phyloP scores from a whole-genome alignment of 768 basidiomycete genomes.

The Mycena belliarum region DNA sequence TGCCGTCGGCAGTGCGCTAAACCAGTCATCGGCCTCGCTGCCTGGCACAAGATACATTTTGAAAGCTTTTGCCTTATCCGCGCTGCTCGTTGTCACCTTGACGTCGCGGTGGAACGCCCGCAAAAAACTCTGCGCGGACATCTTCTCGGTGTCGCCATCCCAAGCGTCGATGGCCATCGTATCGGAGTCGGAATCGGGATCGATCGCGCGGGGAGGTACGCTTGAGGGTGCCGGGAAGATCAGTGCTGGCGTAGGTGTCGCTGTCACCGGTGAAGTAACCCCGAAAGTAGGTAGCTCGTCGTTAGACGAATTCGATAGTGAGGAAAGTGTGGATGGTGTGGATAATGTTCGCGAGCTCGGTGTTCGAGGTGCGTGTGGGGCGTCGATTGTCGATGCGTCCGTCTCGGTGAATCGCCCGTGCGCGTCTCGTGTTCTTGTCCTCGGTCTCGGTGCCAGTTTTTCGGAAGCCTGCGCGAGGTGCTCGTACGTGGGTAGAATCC shows the following conservation, averaged over 20 bases:
- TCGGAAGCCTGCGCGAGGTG: neutral
- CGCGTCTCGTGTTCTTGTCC: neutral
- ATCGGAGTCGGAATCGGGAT: neutral
- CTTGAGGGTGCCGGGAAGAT: too few relatives aligned
- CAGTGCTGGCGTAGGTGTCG: too few relatives aligned
- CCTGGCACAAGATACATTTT: neutral
- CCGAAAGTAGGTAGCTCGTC: neutral
- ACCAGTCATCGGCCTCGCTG: conserved; percentile 1
- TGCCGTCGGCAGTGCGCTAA: neutral
- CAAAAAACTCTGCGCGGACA: neutral
- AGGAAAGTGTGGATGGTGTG: neutral
- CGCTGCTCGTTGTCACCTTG: neutral
- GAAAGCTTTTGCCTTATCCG: neutral
- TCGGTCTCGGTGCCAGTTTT: neutral
- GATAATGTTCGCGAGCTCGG: neutral
- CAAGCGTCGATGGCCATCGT: neutral
- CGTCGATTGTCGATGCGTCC: neutral
- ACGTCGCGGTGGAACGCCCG: neutral
- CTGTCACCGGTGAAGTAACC: too few relatives aligned
- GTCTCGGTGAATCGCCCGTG: neutral
- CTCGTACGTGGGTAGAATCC: neutral
- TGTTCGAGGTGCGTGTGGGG: neutral
- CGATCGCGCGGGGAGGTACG: neutral
- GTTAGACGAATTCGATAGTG: neutral
- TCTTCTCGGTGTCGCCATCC: neutral